Percentiles rank a stretch among this genome's conserved stretches.
Evolutionary conservation across 164 flowering plant genomes (phyloP).

Genomic region (Berberis thunbergii): DNA sequence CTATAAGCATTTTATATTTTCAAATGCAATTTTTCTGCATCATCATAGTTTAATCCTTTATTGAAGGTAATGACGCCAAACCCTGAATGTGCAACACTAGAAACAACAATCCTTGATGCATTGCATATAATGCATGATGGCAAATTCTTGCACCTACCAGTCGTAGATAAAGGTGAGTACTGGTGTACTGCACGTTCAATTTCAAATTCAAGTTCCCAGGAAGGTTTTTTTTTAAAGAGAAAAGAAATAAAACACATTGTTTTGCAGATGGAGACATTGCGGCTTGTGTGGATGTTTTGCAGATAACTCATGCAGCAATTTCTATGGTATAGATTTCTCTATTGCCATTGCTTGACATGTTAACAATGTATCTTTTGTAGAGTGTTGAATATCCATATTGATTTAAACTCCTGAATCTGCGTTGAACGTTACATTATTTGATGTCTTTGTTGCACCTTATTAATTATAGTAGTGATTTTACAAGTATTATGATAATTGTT

Average conservation of each 20-base stretch:
- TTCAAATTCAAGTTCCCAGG: background rate
- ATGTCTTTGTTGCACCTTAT: no score
- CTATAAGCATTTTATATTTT: background rate
- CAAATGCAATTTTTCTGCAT: background rate
- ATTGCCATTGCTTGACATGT: background rate
- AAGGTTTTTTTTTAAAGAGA: background rate
- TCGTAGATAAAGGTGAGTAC: constrained; percentile 63
- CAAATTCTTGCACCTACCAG: constrained; percentile 92
- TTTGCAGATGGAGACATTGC: constrained; percentile 69
- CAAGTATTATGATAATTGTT: no score
- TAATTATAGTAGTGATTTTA: no score
- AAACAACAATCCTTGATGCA: constrained; percentile 90
- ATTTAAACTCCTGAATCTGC: background rate
- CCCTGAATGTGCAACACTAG: constrained; percentile 83
- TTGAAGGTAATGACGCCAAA: constrained; percentile 85
- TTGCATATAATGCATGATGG: constrained; percentile 97
- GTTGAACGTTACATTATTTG: no score
- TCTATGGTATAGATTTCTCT: constrained; percentile 57
- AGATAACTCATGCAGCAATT: constrained; percentile 95
- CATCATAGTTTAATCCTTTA: background rate
- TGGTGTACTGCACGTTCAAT: background rate
- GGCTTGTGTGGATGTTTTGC: constrained; percentile 88
- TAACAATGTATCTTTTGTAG: background rate
- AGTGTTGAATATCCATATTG: background rate
- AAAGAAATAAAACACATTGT: constrained; percentile 4